Evolutionary conservation across 805 yeast genomes (phyloP).

Genomic region (Blastobotrys peoriensis): DNA sequence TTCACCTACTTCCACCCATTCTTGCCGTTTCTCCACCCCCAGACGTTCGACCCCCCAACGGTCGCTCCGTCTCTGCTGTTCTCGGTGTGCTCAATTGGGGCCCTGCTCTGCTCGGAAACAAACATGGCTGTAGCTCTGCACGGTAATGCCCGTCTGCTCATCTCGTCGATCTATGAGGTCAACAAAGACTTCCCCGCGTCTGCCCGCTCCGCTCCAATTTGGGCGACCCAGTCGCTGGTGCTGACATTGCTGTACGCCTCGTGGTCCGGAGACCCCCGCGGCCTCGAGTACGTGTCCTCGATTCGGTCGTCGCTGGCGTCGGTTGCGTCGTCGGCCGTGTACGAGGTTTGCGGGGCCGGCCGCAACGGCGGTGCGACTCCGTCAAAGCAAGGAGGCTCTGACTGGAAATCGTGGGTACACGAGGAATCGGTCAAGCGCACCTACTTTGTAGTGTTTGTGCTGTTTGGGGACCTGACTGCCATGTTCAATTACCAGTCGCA

Average conservation of each 20-base stretch:
- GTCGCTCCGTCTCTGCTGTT: constrained; percentile 28
- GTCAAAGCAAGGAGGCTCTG: not conserved
- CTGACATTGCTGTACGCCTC: constrained; percentile 27
- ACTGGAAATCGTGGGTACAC: constrained; percentile 26
- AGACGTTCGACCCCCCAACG: constrained; percentile 26
- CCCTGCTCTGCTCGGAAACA: constrained; percentile 25
- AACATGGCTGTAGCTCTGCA: constrained; percentile 26
- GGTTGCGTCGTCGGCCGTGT: constrained; percentile 11
- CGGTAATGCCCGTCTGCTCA: constrained; percentile 24
- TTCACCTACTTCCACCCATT: constrained; percentile 29
- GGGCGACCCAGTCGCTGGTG: constrained; percentile 27
- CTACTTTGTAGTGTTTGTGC: constrained; percentile 26
- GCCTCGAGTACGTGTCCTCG: constrained; percentile 25
- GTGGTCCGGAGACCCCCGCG: constrained; percentile 29
- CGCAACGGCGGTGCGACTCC: not conserved
- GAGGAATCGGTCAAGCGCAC: constrained; percentile 28
- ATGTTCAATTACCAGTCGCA: constrained; percentile 26
- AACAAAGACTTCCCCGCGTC: constrained; percentile 23
- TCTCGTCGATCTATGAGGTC: constrained; percentile 22
- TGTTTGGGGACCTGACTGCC: constrained; percentile 26
- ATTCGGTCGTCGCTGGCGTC: constrained; percentile 21
- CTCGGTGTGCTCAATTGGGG: constrained; percentile 31
- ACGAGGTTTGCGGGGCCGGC: constrained; percentile 5
- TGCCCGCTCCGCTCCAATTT: constrained; percentile 22
- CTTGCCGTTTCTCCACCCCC: constrained; percentile 30